Conservation (phyloP, 2,329 filamentous ascomycete species). For the Bertia moriformis region DNA sequence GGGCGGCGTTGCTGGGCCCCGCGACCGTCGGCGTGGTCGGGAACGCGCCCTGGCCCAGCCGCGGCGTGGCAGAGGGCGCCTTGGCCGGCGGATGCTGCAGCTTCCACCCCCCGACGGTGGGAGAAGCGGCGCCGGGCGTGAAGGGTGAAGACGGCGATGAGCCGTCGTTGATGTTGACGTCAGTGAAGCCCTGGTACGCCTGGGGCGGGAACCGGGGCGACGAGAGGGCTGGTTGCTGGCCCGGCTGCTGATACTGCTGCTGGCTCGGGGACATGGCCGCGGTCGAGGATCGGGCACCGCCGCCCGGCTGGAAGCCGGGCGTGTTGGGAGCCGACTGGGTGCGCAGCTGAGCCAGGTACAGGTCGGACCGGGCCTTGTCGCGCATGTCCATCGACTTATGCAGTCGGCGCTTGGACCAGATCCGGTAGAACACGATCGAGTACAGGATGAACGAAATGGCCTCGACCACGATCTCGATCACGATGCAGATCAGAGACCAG, state of each 20-base stretch:
- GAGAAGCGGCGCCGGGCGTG: constrained; percentile 38
- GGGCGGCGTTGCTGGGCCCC: constrained; percentile 11
- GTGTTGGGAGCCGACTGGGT: constrained; percentile 88
- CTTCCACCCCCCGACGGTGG: constrained; percentile 54
- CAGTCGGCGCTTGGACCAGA: constrained; percentile 89
- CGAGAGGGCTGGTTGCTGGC: constrained; percentile 12
- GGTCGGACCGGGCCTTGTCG: constrained; percentile 82
- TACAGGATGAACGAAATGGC: constrained; percentile 84
- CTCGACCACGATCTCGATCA: constrained; percentile 92
- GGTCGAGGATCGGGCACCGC: constrained; percentile 27
- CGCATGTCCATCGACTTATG: constrained; percentile 93
- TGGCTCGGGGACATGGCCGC: constrained; percentile 32
- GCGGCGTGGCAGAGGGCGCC: constrained; percentile 65
- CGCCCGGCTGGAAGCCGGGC: constrained; percentile 66
- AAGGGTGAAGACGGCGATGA: constrained; percentile 21
- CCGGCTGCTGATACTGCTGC: no score
- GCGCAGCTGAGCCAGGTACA: constrained; percentile 79
- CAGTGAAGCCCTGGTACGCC: no score
- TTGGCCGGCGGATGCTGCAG: constrained; percentile 74
- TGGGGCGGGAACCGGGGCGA: constrained; percentile 45
- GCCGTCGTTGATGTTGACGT: constrained; percentile 29
- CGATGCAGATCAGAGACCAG: constrained; percentile 89
- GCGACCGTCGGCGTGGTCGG: constrained; percentile 24
- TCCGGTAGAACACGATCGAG: constrained; percentile 88
- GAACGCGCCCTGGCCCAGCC: constrained; percentile 48